Percentiles rank a stretch among this genome's conserved stretches.
phyloP scores from a whole-genome alignment of 495 filamentous ascomycete genomes.

The Lichenothelia convexa region DNA sequence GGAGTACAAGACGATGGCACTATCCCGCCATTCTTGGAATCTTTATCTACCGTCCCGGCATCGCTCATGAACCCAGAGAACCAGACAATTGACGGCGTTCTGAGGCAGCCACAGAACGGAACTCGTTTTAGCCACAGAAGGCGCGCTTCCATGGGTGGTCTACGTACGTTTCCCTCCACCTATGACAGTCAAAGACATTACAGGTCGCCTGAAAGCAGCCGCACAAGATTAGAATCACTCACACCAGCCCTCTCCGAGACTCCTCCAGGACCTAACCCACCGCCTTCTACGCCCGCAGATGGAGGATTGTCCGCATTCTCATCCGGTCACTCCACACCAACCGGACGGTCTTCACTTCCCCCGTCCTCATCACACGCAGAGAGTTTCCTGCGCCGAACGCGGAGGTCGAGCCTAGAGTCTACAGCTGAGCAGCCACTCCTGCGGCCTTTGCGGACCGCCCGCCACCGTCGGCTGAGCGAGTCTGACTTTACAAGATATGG shows the following conservation, averaged over 20 bases:
- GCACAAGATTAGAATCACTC: no score
- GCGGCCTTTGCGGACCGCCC: conserved; percentile 18
- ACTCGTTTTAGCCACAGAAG: conserved; percentile 35
- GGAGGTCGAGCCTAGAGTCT: conserved; percentile 9
- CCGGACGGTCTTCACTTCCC: conserved; percentile 23
- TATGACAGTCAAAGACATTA: conserved; percentile 33
- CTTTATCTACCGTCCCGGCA: conserved; percentile 31
- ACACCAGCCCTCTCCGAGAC: conserved; percentile 31
- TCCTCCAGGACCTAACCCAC: conserved; percentile 43
- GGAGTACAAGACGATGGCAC: conserved; percentile 27
- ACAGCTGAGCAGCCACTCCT: conserved; percentile 18
- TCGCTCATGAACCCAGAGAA: conserved; percentile 16
- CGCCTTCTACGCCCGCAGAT: conserved; percentile 52
- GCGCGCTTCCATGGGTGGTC: conserved; percentile 30
- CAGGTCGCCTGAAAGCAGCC: conserved; percentile 20
- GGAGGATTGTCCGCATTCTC: conserved; percentile 38
- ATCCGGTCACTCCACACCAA: conserved; percentile 37
- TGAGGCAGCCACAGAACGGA: conserved; percentile 20
- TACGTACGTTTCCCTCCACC: conserved; percentile 22
- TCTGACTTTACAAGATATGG: conserved; percentile 46
- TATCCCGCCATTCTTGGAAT: conserved; percentile 40
- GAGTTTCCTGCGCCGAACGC: conserved; percentile 14
- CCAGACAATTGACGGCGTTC: conserved; percentile 18
- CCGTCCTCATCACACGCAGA: conserved; percentile 13
- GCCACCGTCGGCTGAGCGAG: conserved; percentile 40